Conservation (phyloP, 805 yeast genomes). For the Nakazawaea siamensis region DNA sequence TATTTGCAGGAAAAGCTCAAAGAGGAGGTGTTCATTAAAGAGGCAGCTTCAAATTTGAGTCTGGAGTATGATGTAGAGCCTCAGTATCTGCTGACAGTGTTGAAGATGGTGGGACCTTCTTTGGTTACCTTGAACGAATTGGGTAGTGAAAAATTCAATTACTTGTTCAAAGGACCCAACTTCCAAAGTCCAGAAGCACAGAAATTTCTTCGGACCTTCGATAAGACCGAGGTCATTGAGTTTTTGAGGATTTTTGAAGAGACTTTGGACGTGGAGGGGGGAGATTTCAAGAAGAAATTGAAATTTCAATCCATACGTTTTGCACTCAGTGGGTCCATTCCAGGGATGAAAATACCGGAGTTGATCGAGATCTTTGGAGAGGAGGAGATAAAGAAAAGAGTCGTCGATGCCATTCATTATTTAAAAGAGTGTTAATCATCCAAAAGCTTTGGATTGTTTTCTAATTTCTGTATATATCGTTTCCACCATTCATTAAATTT, state of each 20-base stretch:
- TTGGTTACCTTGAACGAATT: constrained; percentile 50
- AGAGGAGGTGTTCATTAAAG: constrained; percentile 24
- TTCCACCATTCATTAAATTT: constrained; percentile 95
- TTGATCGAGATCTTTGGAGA: constrained; percentile 49
- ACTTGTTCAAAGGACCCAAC: constrained; percentile 34
- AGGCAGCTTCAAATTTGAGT: constrained; percentile 22
- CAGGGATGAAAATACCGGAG: constrained; percentile 63
- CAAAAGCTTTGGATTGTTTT: constrained; percentile 76
- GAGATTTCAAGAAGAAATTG: constrained; percentile 23
- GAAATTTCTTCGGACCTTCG: constrained; percentile 20
- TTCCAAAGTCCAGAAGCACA: constrained; percentile 19
- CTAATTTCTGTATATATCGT: constrained; percentile 68
- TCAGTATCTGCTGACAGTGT: constrained; percentile 28
- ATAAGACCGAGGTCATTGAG: constrained; percentile 7
- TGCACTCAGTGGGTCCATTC: constrained; percentile 59
- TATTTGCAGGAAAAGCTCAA: constrained; percentile 42
- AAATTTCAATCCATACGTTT: constrained; percentile 54
- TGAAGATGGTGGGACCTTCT: constrained; percentile 38
- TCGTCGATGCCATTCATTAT: constrained; percentile 9
- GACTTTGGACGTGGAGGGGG: neutral
- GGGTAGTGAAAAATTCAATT: constrained; percentile 30
- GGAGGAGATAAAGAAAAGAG: constrained; percentile 23
- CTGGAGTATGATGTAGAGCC: constrained; percentile 20
- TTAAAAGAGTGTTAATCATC: constrained; percentile 25
- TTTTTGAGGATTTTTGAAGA: constrained; percentile 13